These are phyloP conservation scores for Nitzschia inconspicua DNA, from an alignment of 108 stramenopile genomes.

Conservation along the genomic window DNA sequence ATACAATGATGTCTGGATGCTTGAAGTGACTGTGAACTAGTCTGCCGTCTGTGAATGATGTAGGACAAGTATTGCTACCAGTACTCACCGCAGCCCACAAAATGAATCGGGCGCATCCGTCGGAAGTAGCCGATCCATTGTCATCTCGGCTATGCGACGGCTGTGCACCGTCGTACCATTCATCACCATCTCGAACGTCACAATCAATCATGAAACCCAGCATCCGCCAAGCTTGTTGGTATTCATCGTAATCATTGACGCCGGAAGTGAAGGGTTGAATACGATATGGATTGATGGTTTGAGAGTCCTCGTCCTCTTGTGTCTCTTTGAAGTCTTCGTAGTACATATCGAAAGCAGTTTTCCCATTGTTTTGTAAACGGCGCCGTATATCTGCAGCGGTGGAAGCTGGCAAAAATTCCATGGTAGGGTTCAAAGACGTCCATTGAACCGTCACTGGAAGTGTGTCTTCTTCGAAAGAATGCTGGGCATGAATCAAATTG, in stretches of 20 bases:
- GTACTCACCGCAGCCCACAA: slow-evolving; percentile 57
- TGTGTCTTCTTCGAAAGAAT: no score
- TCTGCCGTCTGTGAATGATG: not conserved
- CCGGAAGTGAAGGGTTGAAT: slow-evolving; percentile 33
- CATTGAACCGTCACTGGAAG: no score
- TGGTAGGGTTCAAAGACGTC: no score
- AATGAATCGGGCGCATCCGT: slow-evolving; percentile 41
- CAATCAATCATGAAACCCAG: slow-evolving; percentile 63
- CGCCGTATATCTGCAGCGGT: not conserved
- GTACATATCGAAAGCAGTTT: slow-evolving; percentile 3
- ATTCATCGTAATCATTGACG: slow-evolving; percentile 48
- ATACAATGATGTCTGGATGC: no score
- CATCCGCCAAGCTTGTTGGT: slow-evolving; percentile 55
- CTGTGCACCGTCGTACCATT: slow-evolving; percentile 16
- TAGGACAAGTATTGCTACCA: not conserved
- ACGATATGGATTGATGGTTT: slow-evolving; percentile 19
- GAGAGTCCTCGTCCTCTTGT: slow-evolving; percentile 7
- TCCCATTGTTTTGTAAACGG: not conserved
- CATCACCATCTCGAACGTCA: slow-evolving; percentile 18
- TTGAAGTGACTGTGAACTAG: not conserved
- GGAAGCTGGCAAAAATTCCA: no score
- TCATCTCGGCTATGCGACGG: not conserved
- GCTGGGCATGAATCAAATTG: no score
- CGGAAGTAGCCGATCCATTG: slow-evolving; percentile 14
- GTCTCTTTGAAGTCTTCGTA: slow-evolving; percentile 23